Evolutionary conservation across 2,329 filamentous ascomycete genomes (phyloP).

Genomic region (Sclerotinia nivalis): DNA sequence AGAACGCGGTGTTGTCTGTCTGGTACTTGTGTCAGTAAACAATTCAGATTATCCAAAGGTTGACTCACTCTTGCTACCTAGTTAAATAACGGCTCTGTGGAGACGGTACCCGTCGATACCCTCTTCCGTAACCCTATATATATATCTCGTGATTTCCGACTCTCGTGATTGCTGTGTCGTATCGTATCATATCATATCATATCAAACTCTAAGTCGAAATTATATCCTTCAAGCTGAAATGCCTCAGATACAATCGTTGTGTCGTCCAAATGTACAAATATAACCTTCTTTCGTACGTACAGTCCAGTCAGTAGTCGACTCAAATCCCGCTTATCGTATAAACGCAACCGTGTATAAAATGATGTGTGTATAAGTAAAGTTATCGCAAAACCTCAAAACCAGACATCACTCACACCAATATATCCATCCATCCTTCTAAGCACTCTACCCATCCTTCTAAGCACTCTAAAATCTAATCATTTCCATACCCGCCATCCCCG

Average conservation of each 20-base stretch:
- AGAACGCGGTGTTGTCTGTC: constrained; percentile 2
- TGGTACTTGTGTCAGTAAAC: neutral
- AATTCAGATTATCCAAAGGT: constrained; percentile 1
- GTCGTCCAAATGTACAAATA: neutral
- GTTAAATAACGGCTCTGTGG: neutral
- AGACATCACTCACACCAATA: neutral
- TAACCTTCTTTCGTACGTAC: neutral
- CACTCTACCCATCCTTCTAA: no score
- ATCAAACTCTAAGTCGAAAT: neutral
- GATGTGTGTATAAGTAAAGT: neutral
- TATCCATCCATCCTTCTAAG: no score
- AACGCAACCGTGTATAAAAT: neutral
- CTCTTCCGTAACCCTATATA: neutral
- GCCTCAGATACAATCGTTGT: neutral
- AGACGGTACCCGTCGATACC: neutral
- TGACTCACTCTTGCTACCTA: neutral
- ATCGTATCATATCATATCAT: neutral
- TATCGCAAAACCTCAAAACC: neutral
- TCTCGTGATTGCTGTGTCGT: neutral
- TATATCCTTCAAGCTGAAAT: neutral
- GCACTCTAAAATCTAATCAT: neutral
- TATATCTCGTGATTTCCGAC: constrained; percentile 1
- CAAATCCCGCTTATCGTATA: neutral
- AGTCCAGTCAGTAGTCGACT: neutral
- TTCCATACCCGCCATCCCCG: constrained; percentile 3